Percentiles rank a stretch among this genome's conserved stretches.
Conservation (phyloP, 768 basidiomycete species). For the Lyophyllum semitale region DNA sequence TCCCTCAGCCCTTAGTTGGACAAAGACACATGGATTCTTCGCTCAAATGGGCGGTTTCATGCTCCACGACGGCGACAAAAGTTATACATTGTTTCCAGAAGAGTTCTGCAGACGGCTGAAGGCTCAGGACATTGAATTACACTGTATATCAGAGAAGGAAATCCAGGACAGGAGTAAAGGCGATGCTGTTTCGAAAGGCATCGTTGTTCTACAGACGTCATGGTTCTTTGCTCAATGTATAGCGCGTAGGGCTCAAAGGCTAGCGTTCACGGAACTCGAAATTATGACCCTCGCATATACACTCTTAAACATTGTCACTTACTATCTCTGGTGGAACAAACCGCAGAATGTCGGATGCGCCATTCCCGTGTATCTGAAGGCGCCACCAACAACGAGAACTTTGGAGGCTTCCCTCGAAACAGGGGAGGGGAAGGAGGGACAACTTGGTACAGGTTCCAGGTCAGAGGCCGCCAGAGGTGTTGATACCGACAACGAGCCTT, state of each 20-base stretch:
- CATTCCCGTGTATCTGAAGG: not conserved
- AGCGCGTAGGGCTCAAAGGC: not conserved
- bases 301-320: slow-evolving; percentile 10
- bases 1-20: too few species aligned
- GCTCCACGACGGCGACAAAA: not conserved
- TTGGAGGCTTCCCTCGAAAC: not conserved
- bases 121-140: too few species aligned
- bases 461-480: too few species aligned
- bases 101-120: too few species aligned
- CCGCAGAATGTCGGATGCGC: slow-evolving; percentile 15
- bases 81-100: too few species aligned
- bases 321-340: slow-evolving; percentile 22
- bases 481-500: too few species aligned
- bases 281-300: slow-evolving; percentile 17
- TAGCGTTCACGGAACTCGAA: slow-evolving; percentile 19
- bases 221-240: slow-evolving; percentile 16
- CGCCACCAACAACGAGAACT: not conserved
- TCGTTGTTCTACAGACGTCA: slow-evolving; percentile 6
- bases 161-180: slow-evolving; percentile 19
- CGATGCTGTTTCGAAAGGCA: not conserved
- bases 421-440: slow-evolving; percentile 3
- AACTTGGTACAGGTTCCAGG: slow-evolving; percentile 9
- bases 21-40: slow-evolving; percentile 14
- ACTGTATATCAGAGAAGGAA: slow-evolving; percentile 3
- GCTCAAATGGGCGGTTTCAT: slow-evolving; percentile 31